These are phyloP conservation scores for Fennellomyces sp. DNA, from an alignment of 371 early-diverging fungal species.

Conservation along the genomic window DNA sequence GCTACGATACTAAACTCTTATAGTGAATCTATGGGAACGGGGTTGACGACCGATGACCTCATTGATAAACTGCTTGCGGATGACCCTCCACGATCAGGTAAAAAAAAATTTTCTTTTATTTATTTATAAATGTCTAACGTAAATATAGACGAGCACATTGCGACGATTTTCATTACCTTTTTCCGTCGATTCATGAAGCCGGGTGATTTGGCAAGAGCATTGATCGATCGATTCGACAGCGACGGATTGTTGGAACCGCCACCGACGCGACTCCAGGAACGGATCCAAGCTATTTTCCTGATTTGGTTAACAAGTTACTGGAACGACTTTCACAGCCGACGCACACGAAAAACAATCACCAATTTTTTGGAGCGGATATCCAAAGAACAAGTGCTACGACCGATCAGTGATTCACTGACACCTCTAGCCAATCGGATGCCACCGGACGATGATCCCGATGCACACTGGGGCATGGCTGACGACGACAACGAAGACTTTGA, in stretches of 20 bases:
- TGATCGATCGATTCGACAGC: conserved; percentile 49
- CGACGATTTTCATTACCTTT: conserved; percentile 56
- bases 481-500: conserved; percentile 13
- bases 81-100: conserved; percentile 31
- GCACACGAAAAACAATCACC: conserved; percentile 49
- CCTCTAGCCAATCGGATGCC: conserved; percentile 47
- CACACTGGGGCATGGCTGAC: conserved; percentile 45
- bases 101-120: background rate
- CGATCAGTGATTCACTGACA: conserved; percentile 43
- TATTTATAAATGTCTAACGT: background rate
- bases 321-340: conserved; percentile 54
- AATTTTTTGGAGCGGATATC: conserved; percentile 46
- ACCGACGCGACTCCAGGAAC: conserved; percentile 42
- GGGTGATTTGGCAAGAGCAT: conserved; percentile 41
- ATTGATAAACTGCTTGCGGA: conserved; percentile 34
- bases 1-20: background rate
- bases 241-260: conserved; percentile 28
- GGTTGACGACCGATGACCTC: conserved; percentile 41
- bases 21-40: conserved; percentile 41
- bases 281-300: conserved; percentile 46
- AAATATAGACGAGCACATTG: conserved; percentile 38
- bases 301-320: conserved; percentile 57
- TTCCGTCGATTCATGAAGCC: conserved; percentile 64
- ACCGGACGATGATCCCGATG: conserved; percentile 44
- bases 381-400: conserved; percentile 33